phyloP scores from a whole-genome alignment of 345 rosid species.

The Lepidium aucheri region DNA sequence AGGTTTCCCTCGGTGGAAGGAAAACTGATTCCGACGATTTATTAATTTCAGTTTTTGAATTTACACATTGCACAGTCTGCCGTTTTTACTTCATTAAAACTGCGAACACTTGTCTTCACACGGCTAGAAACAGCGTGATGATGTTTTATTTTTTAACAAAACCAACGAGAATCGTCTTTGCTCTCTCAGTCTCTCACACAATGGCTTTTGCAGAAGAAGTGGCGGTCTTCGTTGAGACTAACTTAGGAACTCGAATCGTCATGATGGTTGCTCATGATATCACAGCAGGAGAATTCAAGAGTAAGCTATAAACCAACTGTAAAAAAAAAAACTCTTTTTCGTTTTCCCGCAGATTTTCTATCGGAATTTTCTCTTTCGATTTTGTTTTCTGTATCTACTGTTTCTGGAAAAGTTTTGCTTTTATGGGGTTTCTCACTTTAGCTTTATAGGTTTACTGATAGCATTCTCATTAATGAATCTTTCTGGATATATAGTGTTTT shows the following conservation, averaged over 20 bases:
- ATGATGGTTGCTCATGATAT: conserved; percentile 38
- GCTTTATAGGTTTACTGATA: neutral
- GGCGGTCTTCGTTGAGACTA: conserved; percentile 47
- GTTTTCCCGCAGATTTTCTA: neutral
- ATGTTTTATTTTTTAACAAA: neutral
- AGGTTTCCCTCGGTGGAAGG: conserved; percentile 13
- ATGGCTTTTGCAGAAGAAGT: conserved; percentile 33
- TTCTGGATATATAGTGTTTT: neutral
- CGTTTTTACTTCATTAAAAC: conserved; percentile 13
- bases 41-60: neutral
- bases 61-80: conserved; percentile 1
- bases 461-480: neutral
- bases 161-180: neutral
- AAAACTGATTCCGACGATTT: neutral
- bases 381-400: neutral
- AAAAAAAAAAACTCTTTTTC: neutral
- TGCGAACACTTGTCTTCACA: neutral
- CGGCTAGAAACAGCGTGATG: neutral
- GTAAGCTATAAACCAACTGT: conserved; percentile 22
- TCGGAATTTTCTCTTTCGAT: neutral
- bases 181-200: neutral
- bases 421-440: neutral
- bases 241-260: conserved; percentile 54
- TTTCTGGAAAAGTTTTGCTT: neutral
- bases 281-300: conserved; percentile 40